These are phyloP conservation scores for Microdochium bolleyi DNA, from an alignment of 2,329 filamentous ascomycete genomes.

Conservation along the genomic window DNA sequence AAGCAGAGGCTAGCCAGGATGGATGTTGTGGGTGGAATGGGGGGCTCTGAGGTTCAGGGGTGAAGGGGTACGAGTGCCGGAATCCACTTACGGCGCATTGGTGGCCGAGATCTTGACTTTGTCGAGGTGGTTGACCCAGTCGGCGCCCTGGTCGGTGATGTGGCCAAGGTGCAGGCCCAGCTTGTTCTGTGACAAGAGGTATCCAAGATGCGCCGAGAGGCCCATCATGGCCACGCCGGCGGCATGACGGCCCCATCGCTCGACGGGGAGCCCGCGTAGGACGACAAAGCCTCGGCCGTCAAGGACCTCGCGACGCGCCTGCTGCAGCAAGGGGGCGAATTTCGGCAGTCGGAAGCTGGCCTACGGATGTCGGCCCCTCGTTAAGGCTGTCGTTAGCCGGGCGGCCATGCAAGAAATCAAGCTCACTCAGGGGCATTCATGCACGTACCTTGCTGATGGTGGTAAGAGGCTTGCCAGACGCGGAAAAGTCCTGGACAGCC, in stretches of 20 bases:
- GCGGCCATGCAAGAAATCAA: no score
- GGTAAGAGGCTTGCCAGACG: slow-evolving; percentile 56
- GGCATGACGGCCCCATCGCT: slow-evolving; percentile 69
- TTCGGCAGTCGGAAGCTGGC: not conserved
- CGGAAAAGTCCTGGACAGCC: slow-evolving; percentile 62
- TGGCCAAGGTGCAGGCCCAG: slow-evolving; percentile 80
- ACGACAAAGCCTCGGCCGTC: slow-evolving; percentile 89
- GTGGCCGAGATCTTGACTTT: slow-evolving; percentile 87
- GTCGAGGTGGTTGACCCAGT: slow-evolving; percentile 68
- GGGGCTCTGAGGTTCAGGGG: no score
- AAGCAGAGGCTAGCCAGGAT: no score
- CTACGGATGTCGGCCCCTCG: no score
- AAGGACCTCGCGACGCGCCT: slow-evolving; percentile 31
- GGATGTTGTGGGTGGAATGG: no score
- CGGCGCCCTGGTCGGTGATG: slow-evolving; percentile 82
- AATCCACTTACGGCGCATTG: slow-evolving; percentile 65
- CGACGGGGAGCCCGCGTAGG: slow-evolving; percentile 77
- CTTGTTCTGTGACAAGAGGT: slow-evolving; percentile 82
- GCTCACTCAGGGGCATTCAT: no score
- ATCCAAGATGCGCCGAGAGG: slow-evolving; percentile 75
- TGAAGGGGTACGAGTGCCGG: no score
- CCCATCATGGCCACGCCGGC: slow-evolving; percentile 84
- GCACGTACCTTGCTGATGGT: slow-evolving; percentile 56
- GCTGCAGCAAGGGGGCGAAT: not conserved
- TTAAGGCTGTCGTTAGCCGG: no score